Conservation (phyloP, 345 rosid genomes). For the Populus deltoides region DNA sequence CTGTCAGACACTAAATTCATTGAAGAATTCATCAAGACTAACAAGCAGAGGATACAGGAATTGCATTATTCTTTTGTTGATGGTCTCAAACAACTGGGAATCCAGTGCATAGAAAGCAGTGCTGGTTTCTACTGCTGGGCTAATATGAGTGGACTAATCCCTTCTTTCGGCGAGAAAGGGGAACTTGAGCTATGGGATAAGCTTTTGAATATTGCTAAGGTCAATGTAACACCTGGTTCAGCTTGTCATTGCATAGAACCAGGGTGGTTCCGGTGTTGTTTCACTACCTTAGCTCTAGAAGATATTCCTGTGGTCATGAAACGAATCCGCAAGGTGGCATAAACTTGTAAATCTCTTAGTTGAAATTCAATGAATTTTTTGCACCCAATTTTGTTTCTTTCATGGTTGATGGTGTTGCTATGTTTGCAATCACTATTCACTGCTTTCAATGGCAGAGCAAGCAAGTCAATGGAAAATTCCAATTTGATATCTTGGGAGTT, state of each 20-base stretch:
- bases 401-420: background rate
- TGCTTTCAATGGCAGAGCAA: slow-evolving; percentile 2
- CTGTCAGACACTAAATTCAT: slow-evolving; percentile 67
- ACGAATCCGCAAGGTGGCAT: slow-evolving; percentile 51
- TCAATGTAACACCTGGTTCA: slow-evolving; percentile 83
- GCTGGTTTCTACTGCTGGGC: slow-evolving; percentile 93
- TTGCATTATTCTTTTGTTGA: slow-evolving; percentile 53
- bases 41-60: slow-evolving; percentile 48
- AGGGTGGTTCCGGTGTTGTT: slow-evolving; percentile 96
- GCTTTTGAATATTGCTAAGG: slow-evolving; percentile 66
- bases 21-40: slow-evolving; percentile 51
- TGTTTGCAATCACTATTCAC: background rate
- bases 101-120: slow-evolving; percentile 56
- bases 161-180: slow-evolving; percentile 75
- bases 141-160: slow-evolving; percentile 67
- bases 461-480: slow-evolving; percentile 3
- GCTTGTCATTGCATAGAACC: slow-evolving; percentile 93
- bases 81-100: slow-evolving; percentile 57
- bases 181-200: slow-evolving; percentile 79
- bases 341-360: slow-evolving; percentile 40
- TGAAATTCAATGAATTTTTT: slow-evolving; percentile 18
- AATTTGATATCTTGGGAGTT: slow-evolving; percentile 10
- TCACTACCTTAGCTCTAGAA: slow-evolving; percentile 55
- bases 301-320: slow-evolving; percentile 63
- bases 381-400: background rate